Base-by-base conservation (phyloP, 208 protist genomes). In the Wallacemonas collosoma region DNA sequence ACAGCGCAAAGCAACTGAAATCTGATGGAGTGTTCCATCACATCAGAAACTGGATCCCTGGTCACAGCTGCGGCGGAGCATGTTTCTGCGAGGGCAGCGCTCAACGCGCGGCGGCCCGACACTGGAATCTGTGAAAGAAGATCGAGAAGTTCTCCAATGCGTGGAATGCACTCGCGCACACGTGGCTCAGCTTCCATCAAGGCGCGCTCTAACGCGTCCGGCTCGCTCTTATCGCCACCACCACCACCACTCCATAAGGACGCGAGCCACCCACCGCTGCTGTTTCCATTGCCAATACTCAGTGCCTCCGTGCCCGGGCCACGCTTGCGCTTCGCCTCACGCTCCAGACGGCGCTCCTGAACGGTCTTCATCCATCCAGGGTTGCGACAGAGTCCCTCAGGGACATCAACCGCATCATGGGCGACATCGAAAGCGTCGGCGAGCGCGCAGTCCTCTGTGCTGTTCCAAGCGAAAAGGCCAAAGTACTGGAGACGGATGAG, bases 191-290 rank as follows among this genome's bases (percentile, higher is more conserved):
- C 79, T 11, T 54, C 72, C 36, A 57, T 68, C 70, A 66, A 75
- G 58, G 66, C 77, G 55, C n/a, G 56, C 60, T 78, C 66, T 63
- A 70, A 69, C 62, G 55, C 68, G 36, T 77, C 69, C 26, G 47
- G 54, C 53, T 79, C 57, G 43, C 72, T 66, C 45, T 67, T 56
- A 43, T 62, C 75, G 12, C 8, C 45, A 6, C 43, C 6, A 50
- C 7, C 45, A 5, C 43, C 6, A 17, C 73, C 55, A 17, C 79
- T 73, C 14, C 58, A 90, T 17, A 90, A 41, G 26, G 85, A 81
- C 1, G 88, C 82, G 63, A 93, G 72, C 85, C 82, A 93, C 12
- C 79, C 79, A 56, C 71, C 60, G 35, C 83, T 76, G 2, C 57
- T 40, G 9, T 69, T 64, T 39, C 62, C 50, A 12, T 17, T 55